Evolutionary conservation across 2,329 filamentous ascomycete genomes (phyloP).

Genomic region (Penicillium sp.): DNA sequence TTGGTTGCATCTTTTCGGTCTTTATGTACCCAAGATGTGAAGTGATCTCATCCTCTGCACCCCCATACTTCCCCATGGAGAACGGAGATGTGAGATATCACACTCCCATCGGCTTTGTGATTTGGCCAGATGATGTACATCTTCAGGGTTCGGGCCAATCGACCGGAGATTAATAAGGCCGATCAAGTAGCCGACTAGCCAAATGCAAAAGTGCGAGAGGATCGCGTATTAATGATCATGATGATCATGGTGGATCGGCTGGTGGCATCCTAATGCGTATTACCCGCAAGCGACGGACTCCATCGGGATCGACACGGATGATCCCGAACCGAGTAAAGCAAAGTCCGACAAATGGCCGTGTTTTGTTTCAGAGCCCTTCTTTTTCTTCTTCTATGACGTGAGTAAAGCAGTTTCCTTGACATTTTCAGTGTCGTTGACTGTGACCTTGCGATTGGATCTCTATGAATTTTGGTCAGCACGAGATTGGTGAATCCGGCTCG

Average conservation of each 20-base stretch:
- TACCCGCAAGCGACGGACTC: neutral
- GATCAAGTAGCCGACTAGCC: neutral
- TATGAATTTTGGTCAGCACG: neutral
- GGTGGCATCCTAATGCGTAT: neutral
- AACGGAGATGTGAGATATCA: neutral
- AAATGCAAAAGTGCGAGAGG: neutral
- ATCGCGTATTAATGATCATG: neutral
- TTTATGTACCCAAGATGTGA: neutral
- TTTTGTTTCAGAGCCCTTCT: neutral
- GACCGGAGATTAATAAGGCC: slow-evolving; percentile 8
- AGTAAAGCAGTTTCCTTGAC: neutral
- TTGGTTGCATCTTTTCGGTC: neutral
- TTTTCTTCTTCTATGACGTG: neutral
- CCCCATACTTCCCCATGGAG: neutral
- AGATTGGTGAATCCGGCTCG: neutral
- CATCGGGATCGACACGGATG: slow-evolving; percentile 14
- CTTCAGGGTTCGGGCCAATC: slow-evolving; percentile 5
- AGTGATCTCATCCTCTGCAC: neutral
- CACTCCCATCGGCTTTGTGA: neutral
- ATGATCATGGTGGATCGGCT: neutral
- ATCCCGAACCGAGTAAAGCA: slow-evolving; percentile 19
- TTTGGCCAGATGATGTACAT: neutral
- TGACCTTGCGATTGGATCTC: neutral
- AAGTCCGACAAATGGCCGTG: slow-evolving; percentile 16
- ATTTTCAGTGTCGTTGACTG: neutral